Conservation (phyloP, 2,329 filamentous ascomycete species). For the Elsinoe batatas region DNA sequence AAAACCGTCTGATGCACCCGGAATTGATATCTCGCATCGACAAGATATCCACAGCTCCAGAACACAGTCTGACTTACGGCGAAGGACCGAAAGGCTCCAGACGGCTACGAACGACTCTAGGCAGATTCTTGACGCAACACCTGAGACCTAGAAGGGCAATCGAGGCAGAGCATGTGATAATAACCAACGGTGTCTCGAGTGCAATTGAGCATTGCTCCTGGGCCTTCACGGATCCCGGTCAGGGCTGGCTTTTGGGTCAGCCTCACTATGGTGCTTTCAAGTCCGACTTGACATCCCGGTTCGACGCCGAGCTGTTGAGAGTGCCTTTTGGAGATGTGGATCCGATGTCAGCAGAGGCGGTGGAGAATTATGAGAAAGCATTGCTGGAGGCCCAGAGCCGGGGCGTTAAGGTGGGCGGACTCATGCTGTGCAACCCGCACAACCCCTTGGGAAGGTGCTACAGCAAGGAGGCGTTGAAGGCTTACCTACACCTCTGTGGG, state of each 20-base stretch:
- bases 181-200: constrained; percentile 34
- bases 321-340: constrained; percentile 28
- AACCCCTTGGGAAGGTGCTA: constrained; percentile 33
- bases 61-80: constrained; percentile 33
- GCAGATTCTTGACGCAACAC: constrained; percentile 33
- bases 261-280: constrained; percentile 43
- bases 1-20: constrained; percentile 20
- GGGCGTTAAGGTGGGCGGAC: constrained; percentile 30
- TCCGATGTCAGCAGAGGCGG: constrained; percentile 27
- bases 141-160: constrained; percentile 31
- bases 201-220: constrained; percentile 36
- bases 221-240: constrained; percentile 34
- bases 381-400: constrained; percentile 24
- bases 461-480: constrained; percentile 19
- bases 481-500: constrained; percentile 23
- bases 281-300: constrained; percentile 28
- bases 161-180: constrained; percentile 29
- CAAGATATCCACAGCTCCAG: constrained; percentile 17
- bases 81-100: constrained; percentile 30
- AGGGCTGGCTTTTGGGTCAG: constrained; percentile 37
- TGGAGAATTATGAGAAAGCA: constrained; percentile 31
- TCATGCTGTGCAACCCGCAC: constrained; percentile 37
- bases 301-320: constrained; percentile 33
- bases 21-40: not conserved
- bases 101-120: constrained; percentile 32